A percentile compares a stretch with the other conserved stretches of the same genome.
These are phyloP conservation scores for Piper longum DNA, from an alignment of 164 flowering plant genomes.

Conservation along the genomic window DNA sequence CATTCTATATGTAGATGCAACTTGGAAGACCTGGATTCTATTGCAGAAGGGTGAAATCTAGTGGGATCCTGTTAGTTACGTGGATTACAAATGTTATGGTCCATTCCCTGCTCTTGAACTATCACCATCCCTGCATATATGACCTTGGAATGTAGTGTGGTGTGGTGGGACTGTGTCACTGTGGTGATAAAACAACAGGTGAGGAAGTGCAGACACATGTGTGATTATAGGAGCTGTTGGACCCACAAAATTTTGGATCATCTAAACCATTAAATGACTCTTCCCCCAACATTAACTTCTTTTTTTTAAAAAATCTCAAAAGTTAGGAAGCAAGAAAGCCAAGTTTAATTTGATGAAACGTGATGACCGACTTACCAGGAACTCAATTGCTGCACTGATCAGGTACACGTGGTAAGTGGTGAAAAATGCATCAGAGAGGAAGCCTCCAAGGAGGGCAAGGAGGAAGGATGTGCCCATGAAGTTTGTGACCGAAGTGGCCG, in stretches of 20 bases:
- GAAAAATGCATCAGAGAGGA: constrained; percentile 62
- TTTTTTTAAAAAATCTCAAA: not conserved
- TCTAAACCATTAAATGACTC: not conserved
- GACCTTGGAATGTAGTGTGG: not conserved
- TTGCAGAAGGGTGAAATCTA: too few species aligned
- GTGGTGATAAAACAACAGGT: not conserved
- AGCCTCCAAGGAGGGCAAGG: constrained; percentile 78
- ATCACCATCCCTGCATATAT: not conserved
- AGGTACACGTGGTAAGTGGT: constrained; percentile 51
- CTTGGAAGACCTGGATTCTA: too few species aligned
- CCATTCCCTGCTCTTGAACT: not conserved
- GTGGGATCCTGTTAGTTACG: not conserved
- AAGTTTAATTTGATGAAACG: not conserved
- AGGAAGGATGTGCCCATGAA: constrained; percentile 92
- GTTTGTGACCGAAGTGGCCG: constrained; percentile 65
- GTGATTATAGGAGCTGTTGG: not conserved
- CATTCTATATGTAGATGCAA: too few species aligned
- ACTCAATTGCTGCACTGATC: constrained; percentile 50
- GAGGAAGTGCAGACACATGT: not conserved
- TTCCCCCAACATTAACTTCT: not conserved
- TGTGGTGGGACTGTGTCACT: not conserved
- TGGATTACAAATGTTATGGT: not conserved
- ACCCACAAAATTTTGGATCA: not conserved
- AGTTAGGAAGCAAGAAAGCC: too few species aligned
- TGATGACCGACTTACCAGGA: constrained; percentile 33